A percentile compares a stretch with the other conserved stretches of the same genome.
phyloP scores from a whole-genome alignment of 345 rosid genomes.

The Citrus sinensis region DNA sequence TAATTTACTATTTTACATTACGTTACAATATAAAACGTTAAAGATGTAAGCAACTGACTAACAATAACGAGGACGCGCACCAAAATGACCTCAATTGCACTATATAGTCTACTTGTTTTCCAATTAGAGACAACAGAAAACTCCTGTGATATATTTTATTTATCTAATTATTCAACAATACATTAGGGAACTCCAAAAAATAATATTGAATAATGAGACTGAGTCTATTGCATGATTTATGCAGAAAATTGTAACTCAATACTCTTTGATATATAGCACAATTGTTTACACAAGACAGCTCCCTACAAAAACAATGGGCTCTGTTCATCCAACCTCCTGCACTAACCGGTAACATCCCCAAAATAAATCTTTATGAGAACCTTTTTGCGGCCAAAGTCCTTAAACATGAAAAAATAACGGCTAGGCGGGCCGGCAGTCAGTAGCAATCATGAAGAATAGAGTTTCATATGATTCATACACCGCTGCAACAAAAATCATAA shows the following conservation, averaged over 20 bases:
- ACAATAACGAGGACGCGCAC: no score
- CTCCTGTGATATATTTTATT: no score
- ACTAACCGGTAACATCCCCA: not conserved
- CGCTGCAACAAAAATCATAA: not conserved
- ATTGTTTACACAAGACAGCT: not conserved
- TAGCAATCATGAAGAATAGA: not conserved
- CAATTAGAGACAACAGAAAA: no score
- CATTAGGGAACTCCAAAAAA: no score
- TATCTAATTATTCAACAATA: no score
- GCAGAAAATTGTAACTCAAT: not conserved
- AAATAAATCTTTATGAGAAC: not conserved
- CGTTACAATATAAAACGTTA: no score
- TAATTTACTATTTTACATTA: no score
- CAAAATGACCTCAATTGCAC: no score
- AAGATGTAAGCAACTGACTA: no score
- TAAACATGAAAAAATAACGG: not conserved
- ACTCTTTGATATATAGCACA: not conserved
- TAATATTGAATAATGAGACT: no score
- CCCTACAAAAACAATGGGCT: not conserved
- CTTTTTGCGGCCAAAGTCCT: constrained; percentile 1
- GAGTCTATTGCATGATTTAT: not conserved
- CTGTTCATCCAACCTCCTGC: constrained; percentile 3
- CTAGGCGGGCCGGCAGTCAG: not conserved
- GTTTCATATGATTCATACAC: not conserved
- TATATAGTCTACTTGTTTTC: no score